phyloP scores from a whole-genome alignment of 495 filamentous ascomycete species.

The Pyronema omphalodes region DNA sequence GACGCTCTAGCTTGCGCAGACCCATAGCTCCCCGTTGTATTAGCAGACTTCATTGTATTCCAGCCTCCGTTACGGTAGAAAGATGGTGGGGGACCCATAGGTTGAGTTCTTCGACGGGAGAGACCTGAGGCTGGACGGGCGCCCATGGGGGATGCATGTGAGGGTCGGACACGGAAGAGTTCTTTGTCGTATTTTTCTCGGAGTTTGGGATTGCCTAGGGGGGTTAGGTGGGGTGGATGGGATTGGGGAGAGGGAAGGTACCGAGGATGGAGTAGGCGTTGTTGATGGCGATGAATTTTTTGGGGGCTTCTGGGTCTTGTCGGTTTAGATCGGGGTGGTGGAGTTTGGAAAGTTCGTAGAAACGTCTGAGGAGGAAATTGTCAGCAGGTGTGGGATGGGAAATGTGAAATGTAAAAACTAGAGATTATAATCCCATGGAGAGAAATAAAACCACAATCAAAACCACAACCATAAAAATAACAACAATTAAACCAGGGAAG shows the following conservation, averaged over 20 bases:
- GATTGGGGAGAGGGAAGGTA: neutral
- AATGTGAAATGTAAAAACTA: neutral
- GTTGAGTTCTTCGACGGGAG: constrained; percentile 51
- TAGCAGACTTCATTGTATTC: constrained; percentile 16
- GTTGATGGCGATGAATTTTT: constrained; percentile 67
- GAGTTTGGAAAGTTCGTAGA: constrained; percentile 76
- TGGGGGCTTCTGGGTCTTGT: constrained; percentile 46
- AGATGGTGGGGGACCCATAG: constrained; percentile 70
- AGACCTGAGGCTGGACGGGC: constrained; percentile 64
- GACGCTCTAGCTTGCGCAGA: no score
- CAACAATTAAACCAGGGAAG: neutral
- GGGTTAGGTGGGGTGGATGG: no score
- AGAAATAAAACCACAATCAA: no score
- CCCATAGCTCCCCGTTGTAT: no score
- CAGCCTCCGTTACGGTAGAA: constrained; percentile 71
- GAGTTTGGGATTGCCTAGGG: constrained; percentile 35
- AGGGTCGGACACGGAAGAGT: constrained; percentile 26
- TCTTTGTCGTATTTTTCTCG: constrained; percentile 67
- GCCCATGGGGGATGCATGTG: constrained; percentile 34
- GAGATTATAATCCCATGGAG: no score
- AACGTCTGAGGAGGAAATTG: constrained; percentile 42
- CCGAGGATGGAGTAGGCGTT: constrained; percentile 71
- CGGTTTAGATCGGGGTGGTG: constrained; percentile 92
- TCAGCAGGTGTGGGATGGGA: neutral
- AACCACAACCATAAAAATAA: no score